phyloP scores from a whole-genome alignment of 495 filamentous ascomycete species.

The Penicillium coffeae region DNA sequence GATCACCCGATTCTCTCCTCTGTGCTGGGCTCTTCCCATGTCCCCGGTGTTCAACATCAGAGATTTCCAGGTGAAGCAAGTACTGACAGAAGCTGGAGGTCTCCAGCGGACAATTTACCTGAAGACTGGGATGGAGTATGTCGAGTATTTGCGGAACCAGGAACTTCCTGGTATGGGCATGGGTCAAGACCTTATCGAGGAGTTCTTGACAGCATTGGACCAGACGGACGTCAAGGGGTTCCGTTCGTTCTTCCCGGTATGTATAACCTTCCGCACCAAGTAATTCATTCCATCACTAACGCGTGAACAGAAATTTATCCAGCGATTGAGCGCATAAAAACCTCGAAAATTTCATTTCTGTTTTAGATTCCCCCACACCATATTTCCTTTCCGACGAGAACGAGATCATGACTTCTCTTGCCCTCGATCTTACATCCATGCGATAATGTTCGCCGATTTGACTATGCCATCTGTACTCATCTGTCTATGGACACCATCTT shows the following conservation, averaged over 20 bases:
- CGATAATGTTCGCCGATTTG: slow-evolving; percentile 4
- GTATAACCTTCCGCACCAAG: slow-evolving; percentile 7
- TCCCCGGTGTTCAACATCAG: slow-evolving; percentile 71
- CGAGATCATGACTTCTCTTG: slow-evolving; percentile 21
- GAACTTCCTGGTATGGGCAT: slow-evolving; percentile 55
- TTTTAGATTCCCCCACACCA: slow-evolving; percentile 44
- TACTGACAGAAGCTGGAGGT: slow-evolving; percentile 76
- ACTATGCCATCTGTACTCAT: slow-evolving; percentile 17
- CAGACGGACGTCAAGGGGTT: slow-evolving; percentile 50
- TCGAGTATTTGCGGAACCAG: slow-evolving; percentile 49
- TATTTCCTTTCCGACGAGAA: slow-evolving; percentile 24
- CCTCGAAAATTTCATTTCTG: slow-evolving; percentile 18
- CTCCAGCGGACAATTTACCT: slow-evolving; percentile 82
- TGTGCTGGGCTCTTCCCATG: slow-evolving; percentile 80
- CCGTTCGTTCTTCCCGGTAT: slow-evolving; percentile 52
- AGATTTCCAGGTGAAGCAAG: slow-evolving; percentile 81
- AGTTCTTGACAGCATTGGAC: slow-evolving; percentile 53
- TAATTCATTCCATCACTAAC: slow-evolving; percentile 5
- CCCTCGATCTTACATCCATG: slow-evolving; percentile 2
- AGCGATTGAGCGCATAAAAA: slow-evolving; percentile 45
- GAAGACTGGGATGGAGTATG: slow-evolving; percentile 70
- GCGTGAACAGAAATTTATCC: slow-evolving; percentile 39
- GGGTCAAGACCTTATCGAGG: slow-evolving; percentile 46
- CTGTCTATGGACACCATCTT: slow-evolving; percentile 14
- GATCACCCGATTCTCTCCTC: slow-evolving; percentile 78